A percentile compares a stretch with the other conserved stretches of the same genome.
Evolutionary conservation across 1,284 basidiomycete genomes (phyloP).

Genomic region (Hymenochaete sp.): DNA sequence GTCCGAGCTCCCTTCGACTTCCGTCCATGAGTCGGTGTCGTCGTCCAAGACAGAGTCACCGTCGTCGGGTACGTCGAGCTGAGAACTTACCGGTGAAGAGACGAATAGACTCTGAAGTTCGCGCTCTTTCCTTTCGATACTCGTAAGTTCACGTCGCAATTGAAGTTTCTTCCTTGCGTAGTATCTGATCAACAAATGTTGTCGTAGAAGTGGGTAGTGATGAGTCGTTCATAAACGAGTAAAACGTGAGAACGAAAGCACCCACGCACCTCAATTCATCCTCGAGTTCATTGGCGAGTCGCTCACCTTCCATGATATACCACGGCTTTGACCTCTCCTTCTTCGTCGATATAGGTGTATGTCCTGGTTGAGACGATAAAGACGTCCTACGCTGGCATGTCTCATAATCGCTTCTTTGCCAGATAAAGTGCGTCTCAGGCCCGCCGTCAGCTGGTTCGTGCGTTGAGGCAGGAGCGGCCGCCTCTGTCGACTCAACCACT

Average conservation of each 20-base stretch:
- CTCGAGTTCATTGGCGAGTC: background rate
- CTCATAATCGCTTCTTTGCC: too few relatives aligned
- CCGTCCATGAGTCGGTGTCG: background rate
- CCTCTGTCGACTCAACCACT: too few relatives aligned
- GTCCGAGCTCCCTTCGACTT: background rate
- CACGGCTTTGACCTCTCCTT: too few relatives aligned
- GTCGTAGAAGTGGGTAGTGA: too few relatives aligned
- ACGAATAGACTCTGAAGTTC: conserved; percentile 5
- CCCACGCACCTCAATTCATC: conserved; percentile 3
- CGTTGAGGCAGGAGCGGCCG: too few relatives aligned
- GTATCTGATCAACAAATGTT: background rate
- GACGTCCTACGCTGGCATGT: too few relatives aligned
- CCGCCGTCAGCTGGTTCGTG: too few relatives aligned
- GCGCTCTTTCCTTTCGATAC: background rate
- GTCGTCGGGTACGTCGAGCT: background rate
- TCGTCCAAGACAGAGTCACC: conserved; percentile 1
- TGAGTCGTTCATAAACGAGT: background rate
- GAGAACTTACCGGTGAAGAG: too few relatives aligned
- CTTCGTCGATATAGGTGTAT: too few relatives aligned
- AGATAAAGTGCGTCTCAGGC: too few relatives aligned
- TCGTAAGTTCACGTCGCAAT: background rate
- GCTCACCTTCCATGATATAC: conserved; percentile 5
- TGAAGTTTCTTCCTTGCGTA: conserved; percentile 4
- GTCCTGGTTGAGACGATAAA: too few relatives aligned
- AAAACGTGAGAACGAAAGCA: background rate